These are phyloP conservation scores for Fusarium concolor DNA, from an alignment of 2,329 filamentous ascomycete genomes.

Conservation along the genomic window DNA sequence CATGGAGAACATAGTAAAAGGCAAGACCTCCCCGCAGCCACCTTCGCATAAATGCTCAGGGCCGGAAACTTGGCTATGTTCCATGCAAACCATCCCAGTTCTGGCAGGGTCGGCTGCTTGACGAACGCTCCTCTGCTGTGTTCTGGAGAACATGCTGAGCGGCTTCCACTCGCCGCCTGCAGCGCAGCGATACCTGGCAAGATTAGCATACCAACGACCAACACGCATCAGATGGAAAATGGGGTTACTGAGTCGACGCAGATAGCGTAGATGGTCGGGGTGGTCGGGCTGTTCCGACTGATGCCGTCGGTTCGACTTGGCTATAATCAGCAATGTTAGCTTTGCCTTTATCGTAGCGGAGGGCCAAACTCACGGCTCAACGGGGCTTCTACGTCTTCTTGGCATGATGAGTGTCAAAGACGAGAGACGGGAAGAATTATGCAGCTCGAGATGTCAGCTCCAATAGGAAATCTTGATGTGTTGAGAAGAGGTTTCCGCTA, in stretches of 20 bases:
- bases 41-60: slow-evolving; percentile 48
- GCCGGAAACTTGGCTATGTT: slow-evolving; percentile 44
- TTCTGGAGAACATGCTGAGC: slow-evolving; percentile 48
- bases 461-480: too few species aligned
- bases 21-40: slow-evolving; percentile 47
- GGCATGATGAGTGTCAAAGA: slow-evolving; percentile 4
- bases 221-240: not conserved
- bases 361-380: slow-evolving; percentile 27
- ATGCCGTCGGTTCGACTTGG: not conserved
- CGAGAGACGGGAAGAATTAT: not conserved
- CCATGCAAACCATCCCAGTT: slow-evolving; percentile 53
- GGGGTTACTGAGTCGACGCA: slow-evolving; percentile 14
- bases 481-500: not conserved
- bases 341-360: not conserved
- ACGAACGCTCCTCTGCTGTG: slow-evolving; percentile 40
- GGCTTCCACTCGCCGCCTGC: slow-evolving; percentile 53
- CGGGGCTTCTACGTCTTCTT: slow-evolving; percentile 22
- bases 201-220: not conserved
- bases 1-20: slow-evolving; percentile 48
- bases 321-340: slow-evolving; percentile 11
- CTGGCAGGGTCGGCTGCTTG: slow-evolving; percentile 16
- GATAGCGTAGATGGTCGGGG: not conserved
- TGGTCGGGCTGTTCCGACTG: too few species aligned
- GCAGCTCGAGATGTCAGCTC: not conserved
- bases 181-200: slow-evolving; percentile 50